Base-by-base conservation (phyloP, 2,329 filamentous ascomycete genomes). In the Pleoardoris graminearum region DNA sequence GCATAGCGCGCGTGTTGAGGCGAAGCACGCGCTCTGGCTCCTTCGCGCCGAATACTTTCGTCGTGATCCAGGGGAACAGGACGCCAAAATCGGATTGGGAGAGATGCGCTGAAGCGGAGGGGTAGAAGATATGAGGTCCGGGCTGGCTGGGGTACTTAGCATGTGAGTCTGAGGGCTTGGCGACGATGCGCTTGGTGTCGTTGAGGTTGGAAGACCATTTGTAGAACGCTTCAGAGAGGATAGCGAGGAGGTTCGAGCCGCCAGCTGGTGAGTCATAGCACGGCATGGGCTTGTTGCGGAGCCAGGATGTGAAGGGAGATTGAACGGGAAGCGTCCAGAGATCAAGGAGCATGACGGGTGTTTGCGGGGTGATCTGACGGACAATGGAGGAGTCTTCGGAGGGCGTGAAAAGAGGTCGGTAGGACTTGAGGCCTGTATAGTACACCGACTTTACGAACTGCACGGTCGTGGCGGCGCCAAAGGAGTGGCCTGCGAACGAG, bases 71-170 rank as follows among this genome's bases (percentile, higher is more conserved):
- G 0, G 90, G 90, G 66, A 95, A 95, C 19, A 96, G 75, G 21
- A 94, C 76, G 30, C 89, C 91, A 62, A 94, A 95, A 66, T 96
- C 91, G 17, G 85, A 89, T 72, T 95, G 91, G 52, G 83, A 90
- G 22, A 95, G 80, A 68, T 96, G 91, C 0, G 90, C 89, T n/a
- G 86, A 88, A 38, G 82, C 78, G 12, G 80, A 70, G 2, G 90
- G 85, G 69, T 90, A 93, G 75, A 89, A 95, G 65, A 93, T 84
- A 60, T 86, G 82, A 4, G 90, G 86, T 50, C 72, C 69, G 2
- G 65, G 67, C 36, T 66, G 62, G 0, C 75, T 75, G 51, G 79
- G 71, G 57, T 57, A 50, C 27, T 48, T 52, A n/a, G 58, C 77
- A 78, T 8, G 76, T 57, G 75, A 73, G 0, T 75, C 68, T 0